Evolutionary conservation across 2,329 filamentous ascomycete genomes (phyloP).

Genomic region (Trichoderma breve): DNA sequence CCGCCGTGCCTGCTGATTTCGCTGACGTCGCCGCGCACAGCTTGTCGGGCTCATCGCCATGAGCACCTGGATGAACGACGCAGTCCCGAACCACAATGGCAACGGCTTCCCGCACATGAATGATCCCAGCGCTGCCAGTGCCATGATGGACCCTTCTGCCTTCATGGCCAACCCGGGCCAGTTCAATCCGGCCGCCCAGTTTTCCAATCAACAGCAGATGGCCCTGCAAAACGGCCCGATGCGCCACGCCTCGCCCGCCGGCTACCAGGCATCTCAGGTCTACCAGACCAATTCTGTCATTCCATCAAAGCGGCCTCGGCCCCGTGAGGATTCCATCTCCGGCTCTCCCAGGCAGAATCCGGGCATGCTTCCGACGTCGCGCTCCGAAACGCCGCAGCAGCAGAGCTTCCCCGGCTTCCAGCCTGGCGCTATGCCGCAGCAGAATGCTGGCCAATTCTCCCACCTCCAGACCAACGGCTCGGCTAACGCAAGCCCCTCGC

Average conservation of each 20-base stretch:
- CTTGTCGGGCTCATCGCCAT: conserved; percentile 55
- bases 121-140: conserved; percentile 55
- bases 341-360: conserved; percentile 77
- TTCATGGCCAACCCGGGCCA: conserved; percentile 61
- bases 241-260: conserved; percentile 76
- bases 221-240: conserved; percentile 78
- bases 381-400: conserved; percentile 89
- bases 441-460: conserved; percentile 68
- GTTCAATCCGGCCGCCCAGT: conserved; percentile 58
- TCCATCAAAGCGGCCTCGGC: conserved; percentile 82
- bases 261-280: conserved; percentile 42
- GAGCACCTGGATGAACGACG: conserved; percentile 72
- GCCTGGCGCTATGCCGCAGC: conserved; percentile 58
- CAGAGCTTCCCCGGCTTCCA: conserved; percentile 70
- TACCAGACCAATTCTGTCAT: conserved; percentile 85
- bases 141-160: conserved; percentile 64
- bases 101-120: conserved; percentile 65
- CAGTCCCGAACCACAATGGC: conserved; percentile 68
- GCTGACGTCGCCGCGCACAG: conserved; percentile 46
- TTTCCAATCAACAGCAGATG: conserved; percentile 55
- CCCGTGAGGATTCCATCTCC: conserved; percentile 78
- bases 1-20: conserved; percentile 40
- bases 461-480: conserved; percentile 81
- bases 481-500: conserved; percentile 84
- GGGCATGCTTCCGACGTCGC: conserved; percentile 73